These are phyloP conservation scores for Thalassiosira exigua DNA, from an alignment of 352 stramenopile species.

Conservation along the genomic window DNA sequence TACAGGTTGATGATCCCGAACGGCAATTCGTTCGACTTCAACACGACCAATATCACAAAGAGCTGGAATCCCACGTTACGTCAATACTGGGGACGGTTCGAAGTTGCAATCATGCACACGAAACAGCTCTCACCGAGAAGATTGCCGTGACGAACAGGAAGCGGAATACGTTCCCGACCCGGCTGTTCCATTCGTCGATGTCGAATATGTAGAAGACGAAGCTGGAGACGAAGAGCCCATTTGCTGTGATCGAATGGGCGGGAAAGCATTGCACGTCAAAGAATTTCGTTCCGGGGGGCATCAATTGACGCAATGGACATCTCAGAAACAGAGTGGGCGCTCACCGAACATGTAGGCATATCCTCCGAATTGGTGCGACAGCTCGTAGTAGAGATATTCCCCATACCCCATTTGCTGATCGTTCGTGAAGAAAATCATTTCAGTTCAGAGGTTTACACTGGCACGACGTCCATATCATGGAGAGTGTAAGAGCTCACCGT, in stretches of 20 bases:
- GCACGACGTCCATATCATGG: too few species aligned
- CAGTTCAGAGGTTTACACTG: too few species aligned
- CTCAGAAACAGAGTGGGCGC: too few species aligned
- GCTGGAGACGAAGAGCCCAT: slow-evolving; percentile 15
- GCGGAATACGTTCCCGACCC: slow-evolving; percentile 31
- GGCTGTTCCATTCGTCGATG: slow-evolving; percentile 51
- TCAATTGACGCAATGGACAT: too few species aligned
- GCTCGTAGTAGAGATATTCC: slow-evolving; percentile 45
- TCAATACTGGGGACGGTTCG: too few species aligned
- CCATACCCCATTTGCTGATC: slow-evolving; percentile 61
- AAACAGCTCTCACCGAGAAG: slow-evolving; percentile 12
- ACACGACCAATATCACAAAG: slow-evolving; percentile 44
- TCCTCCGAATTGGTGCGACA: slow-evolving; percentile 41
- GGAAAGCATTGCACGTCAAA: background rate
- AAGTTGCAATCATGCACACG: too few species aligned
- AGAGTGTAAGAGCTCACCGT: slow-evolving; percentile 46
- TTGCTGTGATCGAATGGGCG: background rate
- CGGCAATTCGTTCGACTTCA: slow-evolving; percentile 49
- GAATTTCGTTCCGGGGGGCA: too few species aligned
- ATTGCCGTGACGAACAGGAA: slow-evolving; percentile 28
- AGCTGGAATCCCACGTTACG: too few species aligned
- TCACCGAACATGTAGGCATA: slow-evolving; percentile 30
- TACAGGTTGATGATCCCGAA: slow-evolving; percentile 64
- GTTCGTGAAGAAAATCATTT: slow-evolving; percentile 1
- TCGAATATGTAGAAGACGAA: slow-evolving; percentile 71